phyloP scores from a whole-genome alignment of 352 stramenopile species.

The Peronospora belbahrii region DNA sequence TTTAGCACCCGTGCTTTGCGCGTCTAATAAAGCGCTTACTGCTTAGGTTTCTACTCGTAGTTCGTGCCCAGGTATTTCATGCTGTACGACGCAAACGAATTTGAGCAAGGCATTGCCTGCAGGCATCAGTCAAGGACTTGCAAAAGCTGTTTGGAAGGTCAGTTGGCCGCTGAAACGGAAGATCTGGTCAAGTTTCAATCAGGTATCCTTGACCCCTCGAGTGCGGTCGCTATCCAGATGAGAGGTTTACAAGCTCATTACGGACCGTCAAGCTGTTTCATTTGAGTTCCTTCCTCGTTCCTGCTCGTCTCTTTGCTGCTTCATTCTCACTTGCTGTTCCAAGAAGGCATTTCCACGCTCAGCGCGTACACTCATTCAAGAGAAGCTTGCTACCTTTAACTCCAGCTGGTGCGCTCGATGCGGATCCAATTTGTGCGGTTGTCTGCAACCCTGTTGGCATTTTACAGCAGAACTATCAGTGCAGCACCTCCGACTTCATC shows the following conservation, averaged over 20 bases:
- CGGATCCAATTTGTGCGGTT: slow-evolving; percentile 3
- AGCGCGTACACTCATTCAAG: too few species aligned
- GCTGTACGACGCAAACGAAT: slow-evolving; percentile 1
- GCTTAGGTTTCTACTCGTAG: not conserved
- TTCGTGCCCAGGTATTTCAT: not conserved
- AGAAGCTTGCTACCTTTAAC: too few species aligned
- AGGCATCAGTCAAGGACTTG: not conserved
- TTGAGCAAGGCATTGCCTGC: slow-evolving; percentile 7
- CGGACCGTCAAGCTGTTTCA: slow-evolving; percentile 14
- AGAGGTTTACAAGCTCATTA: slow-evolving; percentile 2
- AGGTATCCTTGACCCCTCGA: slow-evolving; percentile 6
- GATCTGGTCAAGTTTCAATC: slow-evolving; percentile 18
- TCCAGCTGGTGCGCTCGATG: not conserved
- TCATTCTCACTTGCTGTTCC: slow-evolving; percentile 3
- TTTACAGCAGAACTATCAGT: not conserved
- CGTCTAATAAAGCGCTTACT: not conserved
- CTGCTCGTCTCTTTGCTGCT: slow-evolving; percentile 7
- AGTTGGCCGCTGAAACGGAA: slow-evolving; percentile 24
- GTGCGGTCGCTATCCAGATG: not conserved
- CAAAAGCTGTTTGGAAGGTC: not conserved
- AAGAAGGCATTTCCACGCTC: slow-evolving; percentile 9
- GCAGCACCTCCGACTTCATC: slow-evolving; percentile 5
- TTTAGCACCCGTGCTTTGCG: not conserved
- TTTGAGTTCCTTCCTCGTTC: slow-evolving; percentile 14
- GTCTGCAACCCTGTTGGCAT: not conserved